These are phyloP conservation scores for Leccinum variicolor DNA, from an alignment of 768 basidiomycete genomes.

Conservation along the genomic window DNA sequence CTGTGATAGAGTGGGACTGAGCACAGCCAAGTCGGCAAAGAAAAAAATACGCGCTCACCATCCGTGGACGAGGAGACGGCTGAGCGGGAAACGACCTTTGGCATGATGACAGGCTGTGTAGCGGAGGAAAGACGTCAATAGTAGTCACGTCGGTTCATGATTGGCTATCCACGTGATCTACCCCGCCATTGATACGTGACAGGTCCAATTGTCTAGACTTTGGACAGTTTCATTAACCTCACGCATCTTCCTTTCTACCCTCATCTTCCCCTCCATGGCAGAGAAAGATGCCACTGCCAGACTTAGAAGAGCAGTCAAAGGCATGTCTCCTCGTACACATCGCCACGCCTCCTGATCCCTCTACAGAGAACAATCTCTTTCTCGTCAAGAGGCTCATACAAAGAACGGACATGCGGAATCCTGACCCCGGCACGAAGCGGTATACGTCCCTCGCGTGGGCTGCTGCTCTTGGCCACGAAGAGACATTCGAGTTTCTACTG, in stretches of 20 bases:
- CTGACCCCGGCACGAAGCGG: conserved; percentile 69
- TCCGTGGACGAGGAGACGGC: conserved; percentile 87
- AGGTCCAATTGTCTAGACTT: conserved; percentile 24
- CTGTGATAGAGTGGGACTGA: conserved; percentile 34
- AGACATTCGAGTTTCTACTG: conserved; percentile 90
- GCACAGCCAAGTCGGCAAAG: neutral
- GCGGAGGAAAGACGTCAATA: neutral
- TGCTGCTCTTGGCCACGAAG: conserved; percentile 82
- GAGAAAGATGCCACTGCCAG: conserved; percentile 77
- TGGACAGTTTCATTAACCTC: conserved; percentile 18
- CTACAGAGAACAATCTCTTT: conserved; percentile 88
- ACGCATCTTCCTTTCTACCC: conserved; percentile 19
- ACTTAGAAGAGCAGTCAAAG: conserved; percentile 78
- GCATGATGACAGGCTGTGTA: conserved; percentile 48
- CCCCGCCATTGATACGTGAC: neutral
- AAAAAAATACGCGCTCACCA: conserved; percentile 42
- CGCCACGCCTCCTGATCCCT: conserved; percentile 14
- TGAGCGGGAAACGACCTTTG: conserved; percentile 88
- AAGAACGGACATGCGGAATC: conserved; percentile 87
- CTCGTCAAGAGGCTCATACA: conserved; percentile 86
- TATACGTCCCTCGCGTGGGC: conserved; percentile 93
- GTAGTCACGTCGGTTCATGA: neutral
- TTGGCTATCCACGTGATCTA: conserved; percentile 26
- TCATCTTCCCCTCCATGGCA: conserved; percentile 52
- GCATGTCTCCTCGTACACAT: conserved; percentile 31